These are phyloP conservation scores for Phanerochaete carnosa DNA, from an alignment of 768 basidiomycete genomes.

Conservation along the genomic window DNA sequence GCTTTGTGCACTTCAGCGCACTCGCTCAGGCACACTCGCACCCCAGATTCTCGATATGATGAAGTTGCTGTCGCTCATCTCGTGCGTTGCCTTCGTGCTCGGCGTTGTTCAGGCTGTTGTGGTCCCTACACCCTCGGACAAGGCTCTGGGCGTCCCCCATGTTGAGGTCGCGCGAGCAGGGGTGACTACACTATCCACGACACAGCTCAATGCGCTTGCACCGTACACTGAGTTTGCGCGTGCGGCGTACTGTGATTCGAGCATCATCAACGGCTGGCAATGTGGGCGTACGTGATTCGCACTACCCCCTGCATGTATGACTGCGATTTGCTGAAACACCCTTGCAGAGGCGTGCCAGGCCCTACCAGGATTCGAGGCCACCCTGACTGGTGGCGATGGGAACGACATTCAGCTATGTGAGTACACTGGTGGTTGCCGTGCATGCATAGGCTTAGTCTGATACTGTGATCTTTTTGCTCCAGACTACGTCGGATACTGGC, in stretches of 20 bases:
- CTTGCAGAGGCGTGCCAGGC: conserved; percentile 38
- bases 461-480: not conserved
- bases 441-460: not conserved
- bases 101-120: not conserved
- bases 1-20: not conserved
- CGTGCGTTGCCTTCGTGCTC: not conserved
- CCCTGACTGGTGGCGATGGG: conserved; percentile 48
- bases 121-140: not conserved
- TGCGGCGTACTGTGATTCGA: conserved; percentile 49
- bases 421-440: conserved; percentile 11
- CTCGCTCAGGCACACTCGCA: not conserved
- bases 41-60: not conserved
- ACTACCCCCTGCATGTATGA: not conserved
- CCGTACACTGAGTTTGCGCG: conserved; percentile 53
- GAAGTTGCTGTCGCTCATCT: not conserved
- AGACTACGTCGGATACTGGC: conserved; percentile 61
- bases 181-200: conserved; percentile 25
- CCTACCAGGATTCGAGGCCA: conserved; percentile 37
- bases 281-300: conserved; percentile 38
- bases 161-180: conserved; percentile 1
- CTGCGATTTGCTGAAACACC: not conserved
- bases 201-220: conserved; percentile 34
- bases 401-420: conserved; percentile 45
- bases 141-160: not conserved
- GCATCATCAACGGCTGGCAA: conserved; percentile 34